These are phyloP conservation scores for Candida neerlandica DNA, from an alignment of 1,139 yeast genomes.

Conservation along the genomic window DNA sequence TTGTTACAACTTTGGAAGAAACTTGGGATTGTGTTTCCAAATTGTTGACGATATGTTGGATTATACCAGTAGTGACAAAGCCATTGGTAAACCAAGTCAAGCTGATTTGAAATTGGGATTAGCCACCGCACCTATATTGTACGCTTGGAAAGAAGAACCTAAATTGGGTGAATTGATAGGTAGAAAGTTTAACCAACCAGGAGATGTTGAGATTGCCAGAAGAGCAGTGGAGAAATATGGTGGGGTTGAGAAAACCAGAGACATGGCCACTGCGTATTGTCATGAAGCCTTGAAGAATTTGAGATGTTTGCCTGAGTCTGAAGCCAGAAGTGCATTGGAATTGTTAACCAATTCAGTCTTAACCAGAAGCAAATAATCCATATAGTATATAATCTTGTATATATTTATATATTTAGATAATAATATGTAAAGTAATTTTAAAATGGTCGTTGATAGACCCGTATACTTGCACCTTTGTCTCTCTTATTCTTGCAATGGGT, in stretches of 20 bases:
- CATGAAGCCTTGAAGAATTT: constrained; percentile 73
- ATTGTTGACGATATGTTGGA: constrained; percentile 96
- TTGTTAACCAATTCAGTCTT: constrained; percentile 81
- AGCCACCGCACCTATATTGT: constrained; percentile 95
- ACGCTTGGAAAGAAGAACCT: constrained; percentile 90
- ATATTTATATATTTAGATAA: not conserved
- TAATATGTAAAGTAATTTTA: not conserved
- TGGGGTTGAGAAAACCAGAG: constrained; percentile 77
- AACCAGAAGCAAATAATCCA: constrained; percentile 65
- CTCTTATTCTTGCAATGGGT: not conserved
- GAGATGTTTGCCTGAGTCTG: constrained; percentile 79
- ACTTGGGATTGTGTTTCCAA: constrained; percentile 93
- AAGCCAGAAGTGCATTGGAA: constrained; percentile 85
- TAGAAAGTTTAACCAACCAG: constrained; percentile 76
- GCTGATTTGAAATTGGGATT: constrained; percentile 93
- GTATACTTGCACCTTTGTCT: no score
- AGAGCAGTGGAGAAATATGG: constrained; percentile 67
- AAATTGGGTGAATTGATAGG: constrained; percentile 81
- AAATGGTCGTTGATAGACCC: no score
- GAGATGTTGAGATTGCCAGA: constrained; percentile 83
- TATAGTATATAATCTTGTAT: not conserved
- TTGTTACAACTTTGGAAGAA: constrained; percentile 89
- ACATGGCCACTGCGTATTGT: constrained; percentile 78
- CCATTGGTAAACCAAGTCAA: constrained; percentile 92
- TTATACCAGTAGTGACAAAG: constrained; percentile 79